These are phyloP conservation scores for Vaccinium vitisidaea DNA, from an alignment of 148 eudicot species.

Conservation along the genomic window DNA sequence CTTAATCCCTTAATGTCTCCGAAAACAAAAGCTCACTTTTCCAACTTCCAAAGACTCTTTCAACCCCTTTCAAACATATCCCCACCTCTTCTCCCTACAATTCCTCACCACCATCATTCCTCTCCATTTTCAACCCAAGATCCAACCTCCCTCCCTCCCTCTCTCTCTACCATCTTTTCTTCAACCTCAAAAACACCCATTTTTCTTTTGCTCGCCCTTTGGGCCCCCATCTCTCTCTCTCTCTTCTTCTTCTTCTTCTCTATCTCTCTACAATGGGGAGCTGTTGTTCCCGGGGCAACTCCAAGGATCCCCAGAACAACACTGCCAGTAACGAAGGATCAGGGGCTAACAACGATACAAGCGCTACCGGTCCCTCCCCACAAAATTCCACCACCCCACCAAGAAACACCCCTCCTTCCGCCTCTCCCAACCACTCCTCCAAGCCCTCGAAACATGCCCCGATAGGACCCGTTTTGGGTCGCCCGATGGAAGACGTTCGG, in stretches of 20 bases:
- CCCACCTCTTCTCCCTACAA: slow-evolving; percentile 29
- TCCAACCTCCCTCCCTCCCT: neutral
- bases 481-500: slow-evolving; percentile 67
- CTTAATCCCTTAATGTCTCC: slow-evolving; percentile 17
- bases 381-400: slow-evolving; percentile 32
- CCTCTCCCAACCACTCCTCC: slow-evolving; percentile 19
- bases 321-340: neutral
- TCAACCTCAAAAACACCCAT: neutral
- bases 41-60: neutral
- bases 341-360: neutral
- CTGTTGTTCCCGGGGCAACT: slow-evolving; percentile 49
- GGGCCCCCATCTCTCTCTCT: neutral
- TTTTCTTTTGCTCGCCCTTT: slow-evolving; percentile 12
- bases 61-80: slow-evolving; percentile 9
- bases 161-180: neutral
- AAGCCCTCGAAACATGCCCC: slow-evolving; percentile 35
- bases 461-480: slow-evolving; percentile 57
- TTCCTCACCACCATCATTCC: slow-evolving; percentile 37
- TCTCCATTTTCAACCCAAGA: neutral
- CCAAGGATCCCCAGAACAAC: slow-evolving; percentile 19
- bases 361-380: neutral
- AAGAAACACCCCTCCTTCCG: slow-evolving; percentile 31
- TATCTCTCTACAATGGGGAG: slow-evolving; percentile 40
- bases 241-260: no score
- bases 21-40: slow-evolving; percentile 9